Base-by-base conservation (phyloP, 176 grass and related monocot species). In the Urochloa ruziziensis region DNA sequence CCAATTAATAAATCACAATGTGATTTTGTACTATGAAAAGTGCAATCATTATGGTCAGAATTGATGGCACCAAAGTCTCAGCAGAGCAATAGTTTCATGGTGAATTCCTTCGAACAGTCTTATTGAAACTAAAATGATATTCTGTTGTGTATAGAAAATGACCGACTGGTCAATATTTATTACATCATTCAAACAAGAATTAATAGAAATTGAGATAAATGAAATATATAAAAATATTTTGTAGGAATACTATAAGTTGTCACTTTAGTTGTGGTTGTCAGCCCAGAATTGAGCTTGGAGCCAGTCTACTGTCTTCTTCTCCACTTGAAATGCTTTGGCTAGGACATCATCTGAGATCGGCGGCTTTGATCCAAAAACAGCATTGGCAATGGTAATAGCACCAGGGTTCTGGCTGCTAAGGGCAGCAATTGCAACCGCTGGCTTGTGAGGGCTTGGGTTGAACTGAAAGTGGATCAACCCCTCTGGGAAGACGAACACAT, bases 371-470 rank as follows among this genome's bases (percentile, higher is more conserved):
- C 70, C 81, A 10, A 83, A 74, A 1, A 74, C 70, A 0, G 30
- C 43, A 1, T 62, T 74, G 2, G 70, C 70, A 28, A 83, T 74
- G 5, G 81, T 74, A 5, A 83, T 83, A 0, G 1, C 70, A 0
- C 81, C 30, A 3, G 70, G 70, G 30, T 83, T 83, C 2, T 83
- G 57, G 57, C 70, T 64, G 0, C 30, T 74, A 10, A 83, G 70
- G 0, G 42, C 57, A 0, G 58, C 37, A 1, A 49, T 25, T 0
- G 69, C 69, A 13, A 74, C 57, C 0, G 69, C 81, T 0, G 69
- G 69, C 42, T 28, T 74, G 6, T 74, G 2, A 5, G 5, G 29
- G 9, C 4, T 0, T 0, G 57, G 56, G 4, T 83, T 73, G 14
- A 74, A 49, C 3, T 83, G 81, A 7, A 83, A 74, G 29, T 83